A percentile compares a stretch with the other conserved stretches of the same genome.
These are phyloP conservation scores for Cicer bijugum DNA, from an alignment of 306 rosid species.

Conservation along the genomic window DNA sequence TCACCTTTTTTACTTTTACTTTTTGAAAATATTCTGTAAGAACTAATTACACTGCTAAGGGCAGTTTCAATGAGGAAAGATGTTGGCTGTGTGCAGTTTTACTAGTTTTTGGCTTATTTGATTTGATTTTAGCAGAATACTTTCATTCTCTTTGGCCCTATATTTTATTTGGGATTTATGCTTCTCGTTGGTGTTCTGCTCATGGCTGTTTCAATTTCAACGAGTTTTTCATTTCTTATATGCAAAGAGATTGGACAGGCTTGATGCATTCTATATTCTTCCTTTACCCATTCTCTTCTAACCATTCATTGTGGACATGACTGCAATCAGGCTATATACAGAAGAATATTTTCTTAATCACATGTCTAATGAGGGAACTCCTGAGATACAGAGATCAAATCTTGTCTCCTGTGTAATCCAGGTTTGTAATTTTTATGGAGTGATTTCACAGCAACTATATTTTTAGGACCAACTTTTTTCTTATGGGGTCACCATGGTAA, in stretches of 20 bases:
- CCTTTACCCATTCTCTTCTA: slow-evolving; percentile 12
- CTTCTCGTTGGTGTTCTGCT: slow-evolving; percentile 4
- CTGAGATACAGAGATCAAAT: slow-evolving; percentile 95
- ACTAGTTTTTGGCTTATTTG: slow-evolving; percentile 13
- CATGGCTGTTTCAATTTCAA: neutral
- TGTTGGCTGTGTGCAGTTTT: neutral
- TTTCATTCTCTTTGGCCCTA: neutral
- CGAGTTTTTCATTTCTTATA: neutral
- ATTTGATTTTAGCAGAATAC: slow-evolving; percentile 12
- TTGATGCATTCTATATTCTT: neutral
- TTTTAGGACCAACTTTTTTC: neutral
- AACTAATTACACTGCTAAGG: slow-evolving; percentile 4
- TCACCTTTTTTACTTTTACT: neutral
- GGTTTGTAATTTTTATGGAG: slow-evolving; percentile 50
- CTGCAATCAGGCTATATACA: slow-evolving; percentile 73
- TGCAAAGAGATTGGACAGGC: neutral
- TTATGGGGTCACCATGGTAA: neutral
- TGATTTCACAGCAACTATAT: slow-evolving; percentile 20
- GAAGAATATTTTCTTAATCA: slow-evolving; percentile 85
- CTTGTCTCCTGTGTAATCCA: slow-evolving; percentile 91
- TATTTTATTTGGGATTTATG: neutral
- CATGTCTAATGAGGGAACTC: slow-evolving; percentile 84
- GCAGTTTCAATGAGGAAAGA: neutral
- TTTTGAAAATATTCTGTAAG: neutral
- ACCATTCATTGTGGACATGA: slow-evolving; percentile 30